phyloP scores from a whole-genome alignment of 257 asterid species.

The Nicotiana tomentosiformis region DNA sequence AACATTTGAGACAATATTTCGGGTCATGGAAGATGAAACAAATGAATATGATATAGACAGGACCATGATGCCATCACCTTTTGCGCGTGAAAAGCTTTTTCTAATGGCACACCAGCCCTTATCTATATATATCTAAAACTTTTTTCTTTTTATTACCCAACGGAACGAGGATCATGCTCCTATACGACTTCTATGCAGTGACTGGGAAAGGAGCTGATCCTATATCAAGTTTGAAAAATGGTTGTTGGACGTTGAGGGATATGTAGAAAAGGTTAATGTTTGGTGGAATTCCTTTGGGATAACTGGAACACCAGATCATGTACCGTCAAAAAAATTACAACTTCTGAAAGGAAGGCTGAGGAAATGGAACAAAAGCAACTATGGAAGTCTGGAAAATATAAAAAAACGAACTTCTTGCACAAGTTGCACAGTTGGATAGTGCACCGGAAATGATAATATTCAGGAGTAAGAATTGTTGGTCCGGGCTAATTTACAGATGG shows the following conservation, averaged over 20 bases:
- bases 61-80: not conserved
- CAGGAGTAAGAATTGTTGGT: not conserved
- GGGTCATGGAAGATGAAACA: not conserved
- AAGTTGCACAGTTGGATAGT: not conserved
- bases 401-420: not conserved
- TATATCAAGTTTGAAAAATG: not conserved
- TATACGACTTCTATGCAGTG: not conserved
- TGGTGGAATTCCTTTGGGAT: not conserved
- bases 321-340: not conserved
- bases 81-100: not conserved
- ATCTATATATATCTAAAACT: not conserved
- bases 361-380: not conserved
- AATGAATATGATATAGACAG: not conserved
- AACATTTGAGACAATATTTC: constrained; percentile 1
- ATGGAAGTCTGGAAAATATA: not conserved
- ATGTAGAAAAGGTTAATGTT: not conserved
- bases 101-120: not conserved
- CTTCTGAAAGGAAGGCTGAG: not conserved
- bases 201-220: not conserved
- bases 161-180: not conserved
- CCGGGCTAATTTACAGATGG: not conserved
- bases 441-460: not conserved
- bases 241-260: not conserved
- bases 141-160: not conserved
- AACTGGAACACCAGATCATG: not conserved